phyloP scores from a whole-genome alignment of 176 grass and related monocot species.

The Cenchrus americanus region DNA sequence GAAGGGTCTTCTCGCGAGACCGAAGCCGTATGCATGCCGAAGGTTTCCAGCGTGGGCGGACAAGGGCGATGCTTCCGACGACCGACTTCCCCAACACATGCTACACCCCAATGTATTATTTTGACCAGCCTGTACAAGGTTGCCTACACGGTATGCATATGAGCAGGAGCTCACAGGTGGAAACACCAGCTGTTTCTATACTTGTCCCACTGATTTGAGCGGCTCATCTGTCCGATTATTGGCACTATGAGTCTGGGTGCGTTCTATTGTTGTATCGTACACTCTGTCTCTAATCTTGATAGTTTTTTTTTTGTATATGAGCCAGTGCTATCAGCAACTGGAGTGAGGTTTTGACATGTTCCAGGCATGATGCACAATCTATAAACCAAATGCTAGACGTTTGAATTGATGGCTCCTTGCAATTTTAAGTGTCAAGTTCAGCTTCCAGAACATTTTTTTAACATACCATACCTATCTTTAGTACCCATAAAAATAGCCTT shows the following conservation, averaged over 20 bases:
- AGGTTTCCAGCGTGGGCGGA: too few relatives aligned
- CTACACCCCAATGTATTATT: not conserved
- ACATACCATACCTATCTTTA: too few relatives aligned
- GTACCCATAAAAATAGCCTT: too few relatives aligned
- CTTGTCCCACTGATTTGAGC: not conserved
- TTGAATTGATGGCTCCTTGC: not conserved
- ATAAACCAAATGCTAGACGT: not conserved
- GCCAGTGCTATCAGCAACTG: not conserved
- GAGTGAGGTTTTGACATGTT: not conserved
- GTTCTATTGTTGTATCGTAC: not conserved
- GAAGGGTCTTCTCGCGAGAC: too few relatives aligned
- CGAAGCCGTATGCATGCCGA: too few relatives aligned
- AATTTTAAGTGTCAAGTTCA: too few relatives aligned
- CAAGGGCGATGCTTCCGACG: too few relatives aligned
- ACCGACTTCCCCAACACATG: too few relatives aligned
- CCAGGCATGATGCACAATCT: not conserved
- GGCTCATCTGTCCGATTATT: not conserved
- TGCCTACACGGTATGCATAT: not conserved
- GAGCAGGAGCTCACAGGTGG: not conserved
- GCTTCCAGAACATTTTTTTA: too few relatives aligned
- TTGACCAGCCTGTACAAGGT: not conserved
- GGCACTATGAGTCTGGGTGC: not conserved
- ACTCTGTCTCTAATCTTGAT: not conserved
- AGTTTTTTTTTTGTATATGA: not conserved
- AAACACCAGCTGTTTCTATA: not conserved